A percentile compares a stretch with the other conserved stretches of the same genome.
phyloP scores from a whole-genome alignment of 306 rosid species.

The Dicorynia guianensis region DNA sequence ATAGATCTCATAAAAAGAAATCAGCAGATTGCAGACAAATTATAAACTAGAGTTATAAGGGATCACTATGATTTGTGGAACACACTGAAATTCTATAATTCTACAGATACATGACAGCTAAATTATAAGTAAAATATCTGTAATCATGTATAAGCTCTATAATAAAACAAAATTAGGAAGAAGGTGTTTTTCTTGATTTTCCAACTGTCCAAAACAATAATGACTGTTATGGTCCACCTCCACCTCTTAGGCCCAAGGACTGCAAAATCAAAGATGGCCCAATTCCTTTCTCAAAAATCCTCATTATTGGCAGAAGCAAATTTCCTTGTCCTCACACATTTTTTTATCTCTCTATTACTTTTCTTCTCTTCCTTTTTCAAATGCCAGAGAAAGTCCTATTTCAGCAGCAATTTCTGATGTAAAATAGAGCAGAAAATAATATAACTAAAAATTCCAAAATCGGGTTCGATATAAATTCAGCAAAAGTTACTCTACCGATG shows the following conservation, averaged over 20 bases:
- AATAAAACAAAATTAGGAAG: not conserved
- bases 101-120: slow-evolving; percentile 14
- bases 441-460: no score
- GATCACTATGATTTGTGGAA: slow-evolving; percentile 18
- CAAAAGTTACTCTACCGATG: no score
- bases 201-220: not conserved
- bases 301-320: not conserved
- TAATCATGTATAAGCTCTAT: not conserved
- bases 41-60: slow-evolving; percentile 25
- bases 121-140: slow-evolving; percentile 8
- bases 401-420: not conserved
- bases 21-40: slow-evolving; percentile 31
- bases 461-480: no score
- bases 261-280: not conserved
- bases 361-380: not conserved
- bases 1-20: slow-evolving; percentile 27
- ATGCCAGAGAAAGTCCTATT: not conserved
- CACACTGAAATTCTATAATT: slow-evolving; percentile 1
- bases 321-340: not conserved
- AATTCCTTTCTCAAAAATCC: not conserved
- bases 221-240: not conserved
- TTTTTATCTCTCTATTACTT: not conserved
- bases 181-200: not conserved
- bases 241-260: slow-evolving; percentile 1
- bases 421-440: no score